A percentile compares a stretch with the other conserved stretches of the same genome.
Conservation (phyloP, 1,284 basidiomycete species). For the Rugosomyces carneus region DNA sequence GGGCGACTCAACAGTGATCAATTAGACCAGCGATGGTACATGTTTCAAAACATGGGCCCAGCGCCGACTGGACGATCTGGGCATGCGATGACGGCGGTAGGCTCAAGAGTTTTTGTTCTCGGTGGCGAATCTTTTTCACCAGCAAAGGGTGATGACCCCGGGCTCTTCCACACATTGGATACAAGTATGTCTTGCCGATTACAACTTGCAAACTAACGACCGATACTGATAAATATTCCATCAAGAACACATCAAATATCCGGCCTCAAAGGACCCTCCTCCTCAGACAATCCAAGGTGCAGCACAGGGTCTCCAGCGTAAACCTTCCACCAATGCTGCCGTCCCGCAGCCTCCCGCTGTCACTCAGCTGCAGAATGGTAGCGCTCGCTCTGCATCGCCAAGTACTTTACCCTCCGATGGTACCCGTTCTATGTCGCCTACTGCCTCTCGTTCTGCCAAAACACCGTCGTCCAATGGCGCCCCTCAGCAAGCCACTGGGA, state of each 20-base stretch:
- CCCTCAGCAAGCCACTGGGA: slow-evolving; percentile 30
- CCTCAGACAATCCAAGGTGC: slow-evolving; percentile 21
- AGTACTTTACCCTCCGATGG: slow-evolving; percentile 36
- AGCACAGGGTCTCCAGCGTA: slow-evolving; percentile 29
- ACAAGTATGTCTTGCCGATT: slow-evolving; percentile 63
- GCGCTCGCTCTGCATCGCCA: slow-evolving; percentile 57
- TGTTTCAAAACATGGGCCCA: slow-evolving; percentile 99
- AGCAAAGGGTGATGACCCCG: slow-evolving; percentile 75
- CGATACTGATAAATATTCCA: slow-evolving; percentile 4
- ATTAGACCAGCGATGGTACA: slow-evolving; percentile 85
- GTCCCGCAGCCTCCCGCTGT: slow-evolving; percentile 16
- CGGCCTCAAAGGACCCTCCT: slow-evolving; percentile 52
- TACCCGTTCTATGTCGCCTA: slow-evolving; percentile 62
- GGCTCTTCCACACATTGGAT: slow-evolving; percentile 84
- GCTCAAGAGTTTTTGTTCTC: slow-evolving; percentile 85
- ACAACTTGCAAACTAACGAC: background rate
- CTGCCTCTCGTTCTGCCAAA: slow-evolving; percentile 30
- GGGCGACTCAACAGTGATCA: slow-evolving; percentile 8
- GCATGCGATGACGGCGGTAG: slow-evolving; percentile 91
- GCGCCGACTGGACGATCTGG: slow-evolving; percentile 88
- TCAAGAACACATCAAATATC: slow-evolving; percentile 91
- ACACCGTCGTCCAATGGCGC: slow-evolving; percentile 35
- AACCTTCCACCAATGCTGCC: slow-evolving; percentile 28
- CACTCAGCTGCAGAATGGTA: slow-evolving; percentile 20
- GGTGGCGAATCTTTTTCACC: slow-evolving; percentile 89